phyloP scores from a whole-genome alignment of 2,329 filamentous ascomycete genomes.

The Macrophomina pseudophaseolina region DNA sequence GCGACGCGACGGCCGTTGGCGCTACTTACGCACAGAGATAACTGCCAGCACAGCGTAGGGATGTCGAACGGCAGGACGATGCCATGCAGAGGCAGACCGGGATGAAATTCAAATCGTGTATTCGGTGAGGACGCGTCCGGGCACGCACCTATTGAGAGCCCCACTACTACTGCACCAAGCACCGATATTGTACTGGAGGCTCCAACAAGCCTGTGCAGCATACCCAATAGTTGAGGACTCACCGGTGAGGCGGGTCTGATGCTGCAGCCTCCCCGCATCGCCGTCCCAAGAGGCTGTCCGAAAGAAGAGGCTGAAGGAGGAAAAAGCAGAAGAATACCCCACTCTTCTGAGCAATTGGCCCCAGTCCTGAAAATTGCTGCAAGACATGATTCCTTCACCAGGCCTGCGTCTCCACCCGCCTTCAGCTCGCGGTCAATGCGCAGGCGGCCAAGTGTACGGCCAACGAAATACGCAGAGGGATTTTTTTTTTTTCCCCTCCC shows the following conservation, averaged over 20 bases:
- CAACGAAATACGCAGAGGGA: constrained; percentile 5
- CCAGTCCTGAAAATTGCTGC: background rate
- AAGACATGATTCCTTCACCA: background rate
- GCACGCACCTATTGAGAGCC: constrained; percentile 20
- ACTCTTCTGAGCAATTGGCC: background rate
- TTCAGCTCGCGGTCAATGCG: too few species aligned
- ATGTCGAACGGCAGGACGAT: constrained; percentile 12
- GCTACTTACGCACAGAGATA: background rate
- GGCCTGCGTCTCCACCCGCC: too few species aligned
- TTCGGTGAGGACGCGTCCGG: constrained; percentile 22
- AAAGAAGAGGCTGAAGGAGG: constrained; percentile 10
- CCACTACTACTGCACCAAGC: constrained; percentile 18
- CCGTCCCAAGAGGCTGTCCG: background rate
- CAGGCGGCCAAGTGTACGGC: background rate
- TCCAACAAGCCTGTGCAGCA: constrained; percentile 4
- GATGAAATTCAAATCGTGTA: constrained; percentile 23
- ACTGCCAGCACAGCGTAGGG: background rate
- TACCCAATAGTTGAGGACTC: constrained; percentile 6
- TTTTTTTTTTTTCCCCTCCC: background rate
- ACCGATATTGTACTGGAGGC: constrained; percentile 17
- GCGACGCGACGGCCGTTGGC: background rate
- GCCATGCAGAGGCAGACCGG: constrained; percentile 14
- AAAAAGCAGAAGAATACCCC: background rate
- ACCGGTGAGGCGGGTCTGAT: constrained; percentile 24
- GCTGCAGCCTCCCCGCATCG: constrained; percentile 19